Evolutionary conservation across 305 asterid species (phyloP).

Genomic region (Ilex paraguariensis): DNA sequence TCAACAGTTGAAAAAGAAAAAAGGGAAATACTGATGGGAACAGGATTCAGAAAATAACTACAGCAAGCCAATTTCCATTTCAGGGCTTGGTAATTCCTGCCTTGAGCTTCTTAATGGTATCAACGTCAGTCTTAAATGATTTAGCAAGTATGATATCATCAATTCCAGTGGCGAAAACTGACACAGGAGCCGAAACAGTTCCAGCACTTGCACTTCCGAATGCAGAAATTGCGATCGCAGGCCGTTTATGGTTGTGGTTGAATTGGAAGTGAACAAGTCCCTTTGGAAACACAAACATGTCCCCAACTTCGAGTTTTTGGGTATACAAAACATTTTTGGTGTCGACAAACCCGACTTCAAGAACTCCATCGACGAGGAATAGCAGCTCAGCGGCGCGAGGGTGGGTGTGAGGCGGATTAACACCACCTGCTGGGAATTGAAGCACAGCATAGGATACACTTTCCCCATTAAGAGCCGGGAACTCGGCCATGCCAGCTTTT

Average conservation of each 20-base stretch:
- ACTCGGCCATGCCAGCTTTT: background rate
- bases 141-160: background rate
- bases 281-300: background rate
- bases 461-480: background rate
- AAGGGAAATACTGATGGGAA: too few species aligned
- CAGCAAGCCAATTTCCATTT: too few species aligned
- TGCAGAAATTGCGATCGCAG: background rate
- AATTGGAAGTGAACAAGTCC: background rate
- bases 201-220: background rate
- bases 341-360: background rate
- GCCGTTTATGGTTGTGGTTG: background rate
- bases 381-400: background rate
- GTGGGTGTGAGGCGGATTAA: background rate
- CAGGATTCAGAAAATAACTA: too few species aligned
- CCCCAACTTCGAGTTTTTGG: background rate
- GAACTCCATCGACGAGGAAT: background rate
- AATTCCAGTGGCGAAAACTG: background rate
- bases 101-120: background rate
- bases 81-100: too few species aligned
- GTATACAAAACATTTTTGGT: background rate
- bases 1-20: too few species aligned
- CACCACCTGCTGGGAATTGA: background rate
- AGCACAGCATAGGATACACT: background rate
- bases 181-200: background rate
- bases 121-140: background rate